phyloP scores from a whole-genome alignment of 441 rosid species.

The Populus hybrid region DNA sequence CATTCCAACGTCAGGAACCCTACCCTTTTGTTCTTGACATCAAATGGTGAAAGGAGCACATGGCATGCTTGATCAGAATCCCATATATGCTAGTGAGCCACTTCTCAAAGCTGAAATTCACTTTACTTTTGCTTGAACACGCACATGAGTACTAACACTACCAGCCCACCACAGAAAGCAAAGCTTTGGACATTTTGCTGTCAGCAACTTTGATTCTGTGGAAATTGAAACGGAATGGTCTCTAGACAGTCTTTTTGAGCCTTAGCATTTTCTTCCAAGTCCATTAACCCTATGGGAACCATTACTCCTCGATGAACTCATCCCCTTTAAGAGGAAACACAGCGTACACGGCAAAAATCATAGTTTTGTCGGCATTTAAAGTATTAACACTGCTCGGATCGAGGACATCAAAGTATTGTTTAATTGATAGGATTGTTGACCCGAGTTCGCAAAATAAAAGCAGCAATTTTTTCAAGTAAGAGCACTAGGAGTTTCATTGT shows the following conservation, averaged over 20 bases:
- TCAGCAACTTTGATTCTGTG: neutral
- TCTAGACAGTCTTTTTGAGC: neutral
- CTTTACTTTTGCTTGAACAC: neutral
- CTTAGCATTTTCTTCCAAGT: neutral
- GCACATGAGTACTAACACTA: neutral
- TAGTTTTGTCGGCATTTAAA: neutral
- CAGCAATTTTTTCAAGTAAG: neutral
- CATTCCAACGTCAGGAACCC: conserved; percentile 12
- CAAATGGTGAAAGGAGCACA: neutral
- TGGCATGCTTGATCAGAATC: neutral
- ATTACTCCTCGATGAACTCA: conserved; percentile 5
- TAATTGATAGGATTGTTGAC: neutral
- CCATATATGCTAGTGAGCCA: neutral
- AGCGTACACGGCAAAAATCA: conserved; percentile 28
- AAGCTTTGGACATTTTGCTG: neutral
- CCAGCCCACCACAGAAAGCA: neutral
- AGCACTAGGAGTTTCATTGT: too few relatives aligned
- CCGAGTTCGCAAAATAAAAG: neutral
- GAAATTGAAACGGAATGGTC: neutral
- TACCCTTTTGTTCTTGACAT: conserved; percentile 1
- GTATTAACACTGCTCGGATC: neutral
- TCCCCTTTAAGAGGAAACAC: conserved; percentile 16
- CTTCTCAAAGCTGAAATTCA: neutral
- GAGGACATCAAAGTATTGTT: too few relatives aligned
- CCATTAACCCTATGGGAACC: conserved; percentile 14